Evolutionary conservation across 2,329 filamentous ascomycete genomes (phyloP), one percentile per base, ranked within the genome.

Genomic region (Fusarium redolens): DNA sequence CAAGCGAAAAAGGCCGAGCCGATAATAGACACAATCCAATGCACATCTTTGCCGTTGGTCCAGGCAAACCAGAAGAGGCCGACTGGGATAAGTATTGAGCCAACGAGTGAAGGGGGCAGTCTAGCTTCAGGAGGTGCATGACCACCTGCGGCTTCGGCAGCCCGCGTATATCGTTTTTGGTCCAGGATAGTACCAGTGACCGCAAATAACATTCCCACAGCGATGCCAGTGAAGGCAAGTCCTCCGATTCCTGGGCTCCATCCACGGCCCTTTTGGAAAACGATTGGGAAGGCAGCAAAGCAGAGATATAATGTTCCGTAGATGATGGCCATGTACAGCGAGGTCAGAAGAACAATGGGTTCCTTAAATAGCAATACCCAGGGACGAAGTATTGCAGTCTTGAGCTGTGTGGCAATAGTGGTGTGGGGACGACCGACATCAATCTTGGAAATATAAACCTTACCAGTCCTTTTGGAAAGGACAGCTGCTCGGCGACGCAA

Each of bases 1-100:
- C 85, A 78, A 61, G 91, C 89, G 69, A 92, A 85, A 64, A 87
- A 80, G 11, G 81, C 77, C 4, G 85, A 82, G 30, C 80, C 83
- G 10, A 82, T 75, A 38, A 85, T 82, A 45, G 82, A 81, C 76
- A 92, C 87, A 47, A 87, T 83, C 86, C 86, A 92, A 78, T 90
- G 89, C 15, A 92, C 82, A 8, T 80, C 80, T 1, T 85, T 83
- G 22, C 82, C 85, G 68, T 89, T 90, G 1, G 89, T 91, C 90
- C 90, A 92, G 2, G 90, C 89, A 74, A 92, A 92, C 87, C 87
- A 89, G 81, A 92, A 91, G 22, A 92, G 82, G 5, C 90, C 88
- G 40, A 89, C 78, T 1, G 91, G 91, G 4, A 93, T 81, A 9
- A 85, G 75, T 51, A 91, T 79, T 18, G 86, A 87, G 5, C 90